Evolutionary conservation across 306 rosid genomes (phyloP).

Genomic region (Dalbergia oliveri): DNA sequence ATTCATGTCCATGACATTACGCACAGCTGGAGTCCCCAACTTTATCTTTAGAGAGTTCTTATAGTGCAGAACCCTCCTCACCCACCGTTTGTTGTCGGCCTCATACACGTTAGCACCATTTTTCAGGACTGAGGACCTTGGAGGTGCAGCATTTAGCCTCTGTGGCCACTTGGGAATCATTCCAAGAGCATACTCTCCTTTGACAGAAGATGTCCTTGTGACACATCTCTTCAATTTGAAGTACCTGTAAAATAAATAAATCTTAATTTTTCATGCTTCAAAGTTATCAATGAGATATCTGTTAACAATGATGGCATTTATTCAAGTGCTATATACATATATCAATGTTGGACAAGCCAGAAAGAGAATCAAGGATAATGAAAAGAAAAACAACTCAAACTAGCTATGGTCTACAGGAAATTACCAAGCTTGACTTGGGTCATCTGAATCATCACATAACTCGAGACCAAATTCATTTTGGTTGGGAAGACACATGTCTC

Average conservation of each 20-base stretch:
- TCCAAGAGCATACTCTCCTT: constrained; percentile 83
- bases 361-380: constrained; percentile 26
- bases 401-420: constrained; percentile 8
- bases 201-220: constrained; percentile 68
- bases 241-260: constrained; percentile 70
- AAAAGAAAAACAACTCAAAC: constrained; percentile 32
- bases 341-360: constrained; percentile 18
- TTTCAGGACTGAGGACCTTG: constrained; percentile 72
- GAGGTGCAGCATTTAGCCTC: constrained; percentile 74
- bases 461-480: constrained; percentile 85
- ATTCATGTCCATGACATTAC: constrained; percentile 97
- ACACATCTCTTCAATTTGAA: constrained; percentile 84
- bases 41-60: constrained; percentile 74
- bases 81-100: constrained; percentile 87
- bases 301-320: constrained; percentile 7
- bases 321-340: constrained; percentile 13
- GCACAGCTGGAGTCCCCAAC: constrained; percentile 82
- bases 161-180: constrained; percentile 87
- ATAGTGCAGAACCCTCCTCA: constrained; percentile 74
- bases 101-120: constrained; percentile 74
- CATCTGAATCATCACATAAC: constrained; percentile 79
- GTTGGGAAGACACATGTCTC: constrained; percentile 79
- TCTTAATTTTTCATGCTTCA: constrained; percentile 32
- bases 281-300: constrained; percentile 13
- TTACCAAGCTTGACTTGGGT: constrained; percentile 89